Percentiles rank a stretch among this genome's conserved stretches.
These are phyloP conservation scores for Plasmopara viticola DNA, from an alignment of 352 stramenopile species.

Conservation along the genomic window DNA sequence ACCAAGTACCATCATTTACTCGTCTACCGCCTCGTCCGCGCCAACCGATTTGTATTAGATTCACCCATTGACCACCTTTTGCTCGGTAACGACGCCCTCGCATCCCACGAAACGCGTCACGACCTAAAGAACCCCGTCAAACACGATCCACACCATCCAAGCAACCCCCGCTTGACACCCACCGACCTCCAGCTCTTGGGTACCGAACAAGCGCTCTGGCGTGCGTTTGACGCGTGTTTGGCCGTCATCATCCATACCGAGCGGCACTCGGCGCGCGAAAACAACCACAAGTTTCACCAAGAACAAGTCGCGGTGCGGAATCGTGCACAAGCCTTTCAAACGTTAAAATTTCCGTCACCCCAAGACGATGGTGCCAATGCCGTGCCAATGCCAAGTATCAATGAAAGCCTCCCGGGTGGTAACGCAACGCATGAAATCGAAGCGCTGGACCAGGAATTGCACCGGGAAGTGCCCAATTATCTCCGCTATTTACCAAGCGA, in stretches of 20 bases:
- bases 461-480: slow-evolving; percentile 64
- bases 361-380: slow-evolving; percentile 26
- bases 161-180: slow-evolving; percentile 29
- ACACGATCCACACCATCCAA: slow-evolving; percentile 27
- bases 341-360: slow-evolving; percentile 36
- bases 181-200: slow-evolving; percentile 43
- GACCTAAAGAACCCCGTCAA: slow-evolving; percentile 20
- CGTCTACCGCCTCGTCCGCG: slow-evolving; percentile 54
- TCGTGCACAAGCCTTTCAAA: slow-evolving; percentile 45
- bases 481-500: slow-evolving; percentile 61
- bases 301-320: slow-evolving; percentile 43
- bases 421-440: slow-evolving; percentile 55
- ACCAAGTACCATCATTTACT: slow-evolving; percentile 71
- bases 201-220: slow-evolving; percentile 65
- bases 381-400: slow-evolving; percentile 32
- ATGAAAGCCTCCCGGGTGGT: slow-evolving; percentile 49
- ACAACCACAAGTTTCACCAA: slow-evolving; percentile 55
- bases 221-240: slow-evolving; percentile 67
- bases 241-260: slow-evolving; percentile 57
- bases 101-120: slow-evolving; percentile 27
- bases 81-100: slow-evolving; percentile 42
- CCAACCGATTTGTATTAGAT: slow-evolving; percentile 55
- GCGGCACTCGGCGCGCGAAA: slow-evolving; percentile 42
- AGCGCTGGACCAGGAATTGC: slow-evolving; percentile 46
- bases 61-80: slow-evolving; percentile 66